phyloP scores from a whole-genome alignment of 352 stramenopile genomes.

The Globisporangium iwayamae region DNA sequence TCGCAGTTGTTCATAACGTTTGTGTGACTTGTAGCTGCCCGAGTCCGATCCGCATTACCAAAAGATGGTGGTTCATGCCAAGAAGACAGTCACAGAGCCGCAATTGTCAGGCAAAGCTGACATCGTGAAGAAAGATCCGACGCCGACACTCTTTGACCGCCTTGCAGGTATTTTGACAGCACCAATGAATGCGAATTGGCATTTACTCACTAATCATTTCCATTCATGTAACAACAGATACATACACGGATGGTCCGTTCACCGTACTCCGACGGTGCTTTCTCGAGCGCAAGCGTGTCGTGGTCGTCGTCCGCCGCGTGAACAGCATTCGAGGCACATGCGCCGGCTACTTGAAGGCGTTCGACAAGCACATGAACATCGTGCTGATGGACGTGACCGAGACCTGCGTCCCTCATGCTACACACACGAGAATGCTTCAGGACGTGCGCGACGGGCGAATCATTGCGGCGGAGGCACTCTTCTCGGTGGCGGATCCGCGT shows the following conservation, averaged over 20 bases:
- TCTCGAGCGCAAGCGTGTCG: constrained; percentile 69
- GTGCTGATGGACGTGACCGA: constrained; percentile 90
- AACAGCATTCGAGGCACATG: constrained; percentile 91
- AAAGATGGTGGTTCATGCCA: constrained; percentile 25
- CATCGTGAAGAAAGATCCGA: constrained; percentile 11
- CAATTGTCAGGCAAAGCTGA: constrained; percentile 12
- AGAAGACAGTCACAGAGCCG: constrained; percentile 21
- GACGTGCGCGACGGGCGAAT: constrained; percentile 33
- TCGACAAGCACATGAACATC: constrained; percentile 96
- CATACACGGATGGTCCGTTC: constrained; percentile 84
- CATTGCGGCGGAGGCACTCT: constrained; percentile 23
- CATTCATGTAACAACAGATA: constrained; percentile 29
- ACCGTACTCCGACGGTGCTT: constrained; percentile 79
- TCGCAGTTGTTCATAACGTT: background rate
- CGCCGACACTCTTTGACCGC: constrained; percentile 46
- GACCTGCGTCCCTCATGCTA: constrained; percentile 38
- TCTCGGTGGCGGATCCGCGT: constrained; percentile 38
- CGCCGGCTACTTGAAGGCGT: constrained; percentile 89
- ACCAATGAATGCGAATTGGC: background rate
- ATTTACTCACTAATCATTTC: constrained; percentile 12
- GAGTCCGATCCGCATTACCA: constrained; percentile 50
- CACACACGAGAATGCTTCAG: constrained; percentile 27
- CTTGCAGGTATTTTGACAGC: constrained; percentile 37
- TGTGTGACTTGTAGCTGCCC: constrained; percentile 47
- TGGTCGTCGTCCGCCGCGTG: constrained; percentile 87